These are phyloP conservation scores for Verticillium nonalfalfae DNA, from an alignment of 2,329 filamentous ascomycete species.

Conservation along the genomic window DNA sequence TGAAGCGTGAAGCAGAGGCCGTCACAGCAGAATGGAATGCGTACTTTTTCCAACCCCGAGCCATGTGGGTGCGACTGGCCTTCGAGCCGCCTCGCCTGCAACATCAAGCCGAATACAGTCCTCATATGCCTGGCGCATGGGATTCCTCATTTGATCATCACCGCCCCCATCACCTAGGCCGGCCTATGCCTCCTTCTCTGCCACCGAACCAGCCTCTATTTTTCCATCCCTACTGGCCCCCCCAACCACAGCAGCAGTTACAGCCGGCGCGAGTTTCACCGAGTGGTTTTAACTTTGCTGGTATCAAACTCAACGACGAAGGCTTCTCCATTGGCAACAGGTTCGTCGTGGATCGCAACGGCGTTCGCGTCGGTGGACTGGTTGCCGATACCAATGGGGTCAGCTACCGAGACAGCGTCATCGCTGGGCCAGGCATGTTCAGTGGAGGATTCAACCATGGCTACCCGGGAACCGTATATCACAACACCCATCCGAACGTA, in stretches of 20 bases:
- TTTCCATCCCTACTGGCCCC: background rate
- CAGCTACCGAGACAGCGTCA: slow-evolving; percentile 14
- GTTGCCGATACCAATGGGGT: slow-evolving; percentile 34
- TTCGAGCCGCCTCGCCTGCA: slow-evolving; percentile 31
- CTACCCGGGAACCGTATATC: background rate
- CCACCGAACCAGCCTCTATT: background rate
- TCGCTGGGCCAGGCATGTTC: slow-evolving; percentile 1
- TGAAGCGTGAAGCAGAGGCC: slow-evolving; percentile 7
- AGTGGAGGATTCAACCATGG: background rate
- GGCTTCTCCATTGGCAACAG: slow-evolving; percentile 33
- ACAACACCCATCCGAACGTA: background rate
- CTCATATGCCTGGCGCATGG: slow-evolving; percentile 24
- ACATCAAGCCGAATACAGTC: background rate
- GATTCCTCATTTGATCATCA: slow-evolving; percentile 7
- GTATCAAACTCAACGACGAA: slow-evolving; percentile 35
- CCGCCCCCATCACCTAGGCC: background rate
- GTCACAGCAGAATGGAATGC: slow-evolving; percentile 49
- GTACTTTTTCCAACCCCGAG: slow-evolving; percentile 43
- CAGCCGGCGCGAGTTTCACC: slow-evolving; percentile 5
- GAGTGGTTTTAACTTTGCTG: slow-evolving; percentile 24
- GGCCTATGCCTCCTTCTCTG: background rate
- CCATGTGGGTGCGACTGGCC: slow-evolving; percentile 53
- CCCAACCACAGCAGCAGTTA: slow-evolving; percentile 5
- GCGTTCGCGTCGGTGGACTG: slow-evolving; percentile 38
- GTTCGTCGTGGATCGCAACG: slow-evolving; percentile 36